Conservation (phyloP, 2,329 filamentous ascomycete species). For the Neofusicoccum kwambonambiense region DNA sequence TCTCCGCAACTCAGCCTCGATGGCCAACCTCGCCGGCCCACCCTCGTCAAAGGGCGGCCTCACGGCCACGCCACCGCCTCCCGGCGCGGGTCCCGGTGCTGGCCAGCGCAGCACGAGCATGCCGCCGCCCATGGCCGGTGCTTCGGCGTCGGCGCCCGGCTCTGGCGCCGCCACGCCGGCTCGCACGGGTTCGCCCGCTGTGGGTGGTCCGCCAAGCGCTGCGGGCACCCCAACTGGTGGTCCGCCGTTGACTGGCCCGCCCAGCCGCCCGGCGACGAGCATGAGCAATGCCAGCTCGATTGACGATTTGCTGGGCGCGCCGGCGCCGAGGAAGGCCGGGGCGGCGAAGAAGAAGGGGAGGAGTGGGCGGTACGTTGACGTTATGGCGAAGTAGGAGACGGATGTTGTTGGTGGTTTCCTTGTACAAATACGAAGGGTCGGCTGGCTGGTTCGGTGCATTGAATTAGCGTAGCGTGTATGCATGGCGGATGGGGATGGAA, state of each 20-base stretch:
- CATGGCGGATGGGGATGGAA: too few relatives aligned
- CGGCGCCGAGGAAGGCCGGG: conserved; percentile 63
- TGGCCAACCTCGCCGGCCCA: conserved; percentile 41
- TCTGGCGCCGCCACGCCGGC: conserved; percentile 35
- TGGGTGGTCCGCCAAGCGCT: conserved; percentile 8
- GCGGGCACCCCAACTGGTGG: conserved; percentile 2
- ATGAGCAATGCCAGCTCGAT: conserved; percentile 93
- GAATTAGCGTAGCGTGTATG: too few relatives aligned
- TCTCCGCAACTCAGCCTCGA: conserved; percentile 51
- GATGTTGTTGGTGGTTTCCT: background rate
- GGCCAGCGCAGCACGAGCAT: conserved; percentile 31
- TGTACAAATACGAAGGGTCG: background rate
- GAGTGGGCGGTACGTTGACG: conserved; percentile 87
- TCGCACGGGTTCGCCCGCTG: conserved; percentile 33
- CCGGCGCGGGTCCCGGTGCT: background rate
- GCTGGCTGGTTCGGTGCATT: too few relatives aligned
- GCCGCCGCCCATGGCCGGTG: conserved; percentile 32
- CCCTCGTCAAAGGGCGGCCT: conserved; percentile 8
- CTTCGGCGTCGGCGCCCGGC: conserved; percentile 19
- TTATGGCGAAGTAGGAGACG: conserved; percentile 64
- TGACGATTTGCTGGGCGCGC: conserved; percentile 82
- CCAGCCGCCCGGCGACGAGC: conserved; percentile 63
- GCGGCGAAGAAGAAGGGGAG: conserved; percentile 69
- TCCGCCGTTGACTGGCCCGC: conserved; percentile 32
- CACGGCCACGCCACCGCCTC: background rate